Percentiles rank a stretch among this genome's conserved stretches.
Evolutionary conservation across 129 eudicot species (phyloP).

Genomic region (Arctium minus): DNA sequence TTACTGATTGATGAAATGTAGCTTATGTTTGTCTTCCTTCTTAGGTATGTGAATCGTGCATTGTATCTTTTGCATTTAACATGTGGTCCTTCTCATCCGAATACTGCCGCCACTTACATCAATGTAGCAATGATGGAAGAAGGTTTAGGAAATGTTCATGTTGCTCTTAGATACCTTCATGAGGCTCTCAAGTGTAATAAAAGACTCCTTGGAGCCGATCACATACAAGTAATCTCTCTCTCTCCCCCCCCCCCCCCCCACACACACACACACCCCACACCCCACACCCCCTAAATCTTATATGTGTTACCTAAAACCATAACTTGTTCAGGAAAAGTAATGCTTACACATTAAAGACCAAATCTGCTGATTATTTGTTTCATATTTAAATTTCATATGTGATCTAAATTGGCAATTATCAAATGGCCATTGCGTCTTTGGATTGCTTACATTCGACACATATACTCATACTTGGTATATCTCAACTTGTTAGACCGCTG

Average conservation of each 20-base stretch:
- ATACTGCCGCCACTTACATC: slow-evolving; percentile 95
- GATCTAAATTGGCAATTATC: too few relatives aligned
- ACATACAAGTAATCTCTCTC: slow-evolving; percentile 73
- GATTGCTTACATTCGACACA: too few relatives aligned
- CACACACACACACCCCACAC: too few relatives aligned
- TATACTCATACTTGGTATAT: too few relatives aligned
- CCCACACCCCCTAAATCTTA: background rate
- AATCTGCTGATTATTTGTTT: background rate
- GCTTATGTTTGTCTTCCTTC: slow-evolving; percentile 1
- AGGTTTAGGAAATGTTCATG: slow-evolving; percentile 94
- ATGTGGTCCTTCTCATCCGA: slow-evolving; percentile 97
- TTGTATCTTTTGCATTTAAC: slow-evolving; percentile 92
- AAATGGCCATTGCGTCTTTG: too few relatives aligned
- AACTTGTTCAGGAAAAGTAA: background rate
- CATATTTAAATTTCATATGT: too few relatives aligned
- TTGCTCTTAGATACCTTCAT: slow-evolving; percentile 94
- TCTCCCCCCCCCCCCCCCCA: background rate
- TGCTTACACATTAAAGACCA: background rate
- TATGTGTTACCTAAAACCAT: background rate
- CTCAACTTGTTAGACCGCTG: slow-evolving; percentile 69
- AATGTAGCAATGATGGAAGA: slow-evolving; percentile 99
- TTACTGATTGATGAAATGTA: background rate
- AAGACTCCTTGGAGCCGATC: slow-evolving; percentile 94
- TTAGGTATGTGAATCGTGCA: slow-evolving; percentile 95
- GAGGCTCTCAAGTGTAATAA: slow-evolving; percentile 97